Conservation (phyloP, 225 moss, liverwort and hornwort species). For the Thuidium tamariscinum region DNA sequence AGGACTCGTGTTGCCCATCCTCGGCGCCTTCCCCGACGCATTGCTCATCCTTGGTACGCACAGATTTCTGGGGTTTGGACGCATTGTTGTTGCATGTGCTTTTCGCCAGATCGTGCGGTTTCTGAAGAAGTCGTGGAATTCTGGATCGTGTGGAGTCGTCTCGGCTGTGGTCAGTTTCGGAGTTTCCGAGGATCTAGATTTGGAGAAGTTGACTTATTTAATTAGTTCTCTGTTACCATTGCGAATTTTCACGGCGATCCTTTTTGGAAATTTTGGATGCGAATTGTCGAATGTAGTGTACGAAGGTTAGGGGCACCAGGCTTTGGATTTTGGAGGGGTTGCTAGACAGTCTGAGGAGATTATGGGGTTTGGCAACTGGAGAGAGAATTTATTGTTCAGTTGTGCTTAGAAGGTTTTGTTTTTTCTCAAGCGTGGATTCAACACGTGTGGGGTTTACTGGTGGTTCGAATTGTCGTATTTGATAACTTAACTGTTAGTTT, state of each 20-base stretch:
- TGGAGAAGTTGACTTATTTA: background rate
- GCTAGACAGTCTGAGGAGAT: background rate
- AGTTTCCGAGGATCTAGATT: background rate
- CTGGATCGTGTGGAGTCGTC: background rate
- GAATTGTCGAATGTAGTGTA: background rate
- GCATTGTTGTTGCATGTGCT: background rate
- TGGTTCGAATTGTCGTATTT: background rate
- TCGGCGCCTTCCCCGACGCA: slow-evolving; percentile 84
- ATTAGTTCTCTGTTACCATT: background rate
- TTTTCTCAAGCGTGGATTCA: background rate
- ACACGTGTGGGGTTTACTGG: background rate
- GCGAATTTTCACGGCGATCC: background rate
- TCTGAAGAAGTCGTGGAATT: background rate
- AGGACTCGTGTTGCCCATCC: slow-evolving; percentile 78
- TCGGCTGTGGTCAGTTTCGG: background rate
- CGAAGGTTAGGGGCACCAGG: background rate
- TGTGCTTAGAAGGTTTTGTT: background rate
- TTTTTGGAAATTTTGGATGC: background rate
- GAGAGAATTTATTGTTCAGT: background rate
- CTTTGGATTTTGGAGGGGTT: background rate
- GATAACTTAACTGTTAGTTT: background rate
- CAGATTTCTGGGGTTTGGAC: background rate
- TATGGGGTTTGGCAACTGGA: background rate
- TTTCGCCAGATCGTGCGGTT: background rate
- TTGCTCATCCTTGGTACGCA: slow-evolving; percentile 66